Conservation (phyloP, 768 basidiomycete species). For the Boletus barrowsii region DNA sequence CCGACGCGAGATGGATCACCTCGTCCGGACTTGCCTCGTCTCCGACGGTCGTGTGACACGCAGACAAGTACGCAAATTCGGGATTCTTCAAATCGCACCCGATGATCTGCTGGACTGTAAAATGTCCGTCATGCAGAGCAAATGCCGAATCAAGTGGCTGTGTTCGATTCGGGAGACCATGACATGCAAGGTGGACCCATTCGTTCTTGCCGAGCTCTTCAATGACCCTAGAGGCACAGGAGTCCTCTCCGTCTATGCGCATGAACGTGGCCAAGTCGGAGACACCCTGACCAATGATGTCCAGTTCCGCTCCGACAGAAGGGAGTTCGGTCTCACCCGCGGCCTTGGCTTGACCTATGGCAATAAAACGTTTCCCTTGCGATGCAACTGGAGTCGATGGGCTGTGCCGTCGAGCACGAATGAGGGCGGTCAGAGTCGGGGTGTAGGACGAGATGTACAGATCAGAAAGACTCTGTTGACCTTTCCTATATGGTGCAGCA, state of each 20-base stretch:
- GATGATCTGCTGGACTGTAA: constrained; percentile 9
- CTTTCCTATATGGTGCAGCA: constrained; percentile 6
- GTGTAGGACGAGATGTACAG: constrained; percentile 18
- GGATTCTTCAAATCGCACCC: constrained; percentile 1
- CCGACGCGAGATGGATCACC: not conserved
- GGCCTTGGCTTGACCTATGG: constrained; percentile 1
- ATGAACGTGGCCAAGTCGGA: not conserved
- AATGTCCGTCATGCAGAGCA: constrained; percentile 6
- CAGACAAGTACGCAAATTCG: constrained; percentile 22
- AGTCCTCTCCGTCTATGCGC: not conserved
- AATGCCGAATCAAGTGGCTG: constrained; percentile 19
- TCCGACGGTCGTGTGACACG: constrained; percentile 10
- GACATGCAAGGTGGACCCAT: constrained; percentile 29
- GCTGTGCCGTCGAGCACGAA: not conserved
- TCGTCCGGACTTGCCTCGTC: constrained; percentile 11
- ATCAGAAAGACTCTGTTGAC: constrained; percentile 6
- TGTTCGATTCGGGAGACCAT: constrained; percentile 10
- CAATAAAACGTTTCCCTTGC: not conserved
- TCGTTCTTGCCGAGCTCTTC: not conserved
- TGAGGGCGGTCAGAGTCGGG: constrained; percentile 9
- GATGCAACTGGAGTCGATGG: not conserved
- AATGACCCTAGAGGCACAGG: not conserved
- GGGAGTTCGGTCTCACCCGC: not conserved
- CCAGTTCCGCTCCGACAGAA: not conserved
- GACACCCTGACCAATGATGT: not conserved